phyloP scores from a whole-genome alignment of 192 early-diverging fungal species.

The Ramicandelaber brevisporus region DNA sequence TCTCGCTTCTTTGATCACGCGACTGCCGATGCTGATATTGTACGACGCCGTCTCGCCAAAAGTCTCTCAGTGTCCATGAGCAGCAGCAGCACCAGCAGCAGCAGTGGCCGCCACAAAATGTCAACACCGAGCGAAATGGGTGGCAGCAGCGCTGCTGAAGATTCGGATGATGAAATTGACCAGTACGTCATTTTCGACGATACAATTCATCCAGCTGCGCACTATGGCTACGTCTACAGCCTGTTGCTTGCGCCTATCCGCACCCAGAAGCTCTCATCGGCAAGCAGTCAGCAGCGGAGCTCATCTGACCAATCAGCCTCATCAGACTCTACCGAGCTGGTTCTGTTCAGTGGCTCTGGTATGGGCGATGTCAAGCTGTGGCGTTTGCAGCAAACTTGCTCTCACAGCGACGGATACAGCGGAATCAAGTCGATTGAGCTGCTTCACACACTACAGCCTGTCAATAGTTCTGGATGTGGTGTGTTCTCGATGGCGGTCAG shows the following conservation, averaged over 20 bases:
- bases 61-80: no score
- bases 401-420: neutral
- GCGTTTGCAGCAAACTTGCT: no score
- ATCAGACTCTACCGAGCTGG: conserved; percentile 1
- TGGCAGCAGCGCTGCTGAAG: conserved; percentile 1
- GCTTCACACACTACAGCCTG: conserved; percentile 9
- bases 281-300: conserved; percentile 17
- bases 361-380: conserved; percentile 38
- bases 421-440: conserved; percentile 7
- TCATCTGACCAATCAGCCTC: conserved; percentile 38
- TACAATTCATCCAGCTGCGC: conserved; percentile 27
- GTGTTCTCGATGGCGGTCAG: conserved; percentile 33
- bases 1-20: conserved; percentile 12
- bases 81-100: conserved; percentile 5
- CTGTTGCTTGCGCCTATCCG: conserved; percentile 22
- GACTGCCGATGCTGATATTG: conserved; percentile 1
- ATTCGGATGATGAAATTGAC: conserved; percentile 15
- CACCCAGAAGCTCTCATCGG: conserved; percentile 5
- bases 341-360: conserved; percentile 26
- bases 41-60: conserved; percentile 4
- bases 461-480: conserved; percentile 15
- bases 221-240: conserved; percentile 49
- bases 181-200: conserved; percentile 28
- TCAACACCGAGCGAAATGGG: conserved; percentile 5
- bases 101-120: conserved; percentile 4